phyloP scores from a whole-genome alignment of 768 basidiomycete genomes.

The Daedalea quercina region DNA sequence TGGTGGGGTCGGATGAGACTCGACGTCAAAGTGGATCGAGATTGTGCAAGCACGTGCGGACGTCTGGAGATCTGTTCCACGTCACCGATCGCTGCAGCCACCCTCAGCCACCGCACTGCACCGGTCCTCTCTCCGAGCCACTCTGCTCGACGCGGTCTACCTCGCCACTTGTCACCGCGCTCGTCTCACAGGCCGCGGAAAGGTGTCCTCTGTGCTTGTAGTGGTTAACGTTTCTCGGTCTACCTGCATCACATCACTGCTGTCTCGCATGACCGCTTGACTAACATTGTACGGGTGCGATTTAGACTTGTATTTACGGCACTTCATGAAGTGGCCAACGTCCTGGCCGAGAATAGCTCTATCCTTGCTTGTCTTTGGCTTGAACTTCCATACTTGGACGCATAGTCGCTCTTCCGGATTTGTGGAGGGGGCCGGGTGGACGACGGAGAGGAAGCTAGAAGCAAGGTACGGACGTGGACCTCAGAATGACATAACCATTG shows the following conservation, averaged over 20 bases:
- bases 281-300: neutral
- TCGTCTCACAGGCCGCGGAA: neutral
- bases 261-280: neutral
- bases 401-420: constrained; percentile 4
- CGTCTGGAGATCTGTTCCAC: neutral
- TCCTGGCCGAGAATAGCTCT: constrained; percentile 22
- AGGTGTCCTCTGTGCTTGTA: neutral
- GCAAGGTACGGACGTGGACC: constrained; percentile 14
- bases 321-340: constrained; percentile 20
- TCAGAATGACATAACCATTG: neutral
- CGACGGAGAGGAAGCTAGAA: constrained; percentile 18
- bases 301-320: neutral
- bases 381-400: constrained; percentile 18
- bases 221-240: neutral
- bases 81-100: neutral
- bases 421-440: constrained; percentile 18
- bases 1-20: too few species aligned
- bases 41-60: too few species aligned
- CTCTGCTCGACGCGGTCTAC: neutral
- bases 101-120: neutral
- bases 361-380: constrained; percentile 20
- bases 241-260: neutral
- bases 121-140: neutral
- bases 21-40: too few species aligned
- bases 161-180: neutral